phyloP scores from a whole-genome alignment of 352 stramenopile species.

The Plasmopara halstedii region DNA sequence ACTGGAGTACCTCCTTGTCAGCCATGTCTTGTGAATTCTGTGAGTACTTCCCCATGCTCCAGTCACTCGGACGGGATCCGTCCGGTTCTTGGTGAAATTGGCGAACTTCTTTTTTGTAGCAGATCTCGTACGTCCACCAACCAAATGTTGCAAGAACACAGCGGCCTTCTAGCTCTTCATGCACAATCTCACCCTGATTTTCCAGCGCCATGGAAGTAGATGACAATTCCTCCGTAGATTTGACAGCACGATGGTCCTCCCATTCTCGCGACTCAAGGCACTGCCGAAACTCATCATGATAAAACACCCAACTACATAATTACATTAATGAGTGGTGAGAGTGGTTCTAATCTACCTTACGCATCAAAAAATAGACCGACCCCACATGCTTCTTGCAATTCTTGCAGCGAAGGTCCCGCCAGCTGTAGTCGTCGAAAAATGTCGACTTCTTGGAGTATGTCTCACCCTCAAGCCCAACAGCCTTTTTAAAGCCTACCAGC shows the following conservation, averaged over 20 bases:
- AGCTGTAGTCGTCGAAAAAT: slow-evolving; percentile 81
- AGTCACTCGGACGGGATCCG: slow-evolving; percentile 61
- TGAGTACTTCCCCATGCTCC: slow-evolving; percentile 71
- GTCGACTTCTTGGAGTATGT: slow-evolving; percentile 63
- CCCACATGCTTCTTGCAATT: slow-evolving; percentile 73
- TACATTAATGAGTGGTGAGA: not conserved
- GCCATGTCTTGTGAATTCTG: slow-evolving; percentile 17
- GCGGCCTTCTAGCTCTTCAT: slow-evolving; percentile 37
- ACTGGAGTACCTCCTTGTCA: slow-evolving; percentile 51
- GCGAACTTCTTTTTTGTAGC: slow-evolving; percentile 72
- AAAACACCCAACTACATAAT: slow-evolving; percentile 62
- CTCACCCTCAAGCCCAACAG: slow-evolving; percentile 48
- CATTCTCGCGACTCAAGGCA: slow-evolving; percentile 53
- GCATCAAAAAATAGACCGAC: slow-evolving; percentile 18
- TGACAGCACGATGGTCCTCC: slow-evolving; percentile 39
- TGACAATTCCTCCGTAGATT: slow-evolving; percentile 31
- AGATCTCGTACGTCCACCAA: slow-evolving; percentile 85
- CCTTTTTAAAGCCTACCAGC: slow-evolving; percentile 58
- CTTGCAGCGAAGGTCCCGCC: slow-evolving; percentile 60
- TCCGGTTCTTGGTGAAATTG: slow-evolving; percentile 78
- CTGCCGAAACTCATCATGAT: slow-evolving; percentile 65
- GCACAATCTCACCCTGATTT: slow-evolving; percentile 36
- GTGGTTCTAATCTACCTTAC: not conserved
- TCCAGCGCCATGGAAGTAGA: slow-evolving; percentile 24
- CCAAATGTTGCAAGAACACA: slow-evolving; percentile 53